Conservation (phyloP, 2,329 filamentous ascomycete species). For the Clarireedia monteithiana region DNA sequence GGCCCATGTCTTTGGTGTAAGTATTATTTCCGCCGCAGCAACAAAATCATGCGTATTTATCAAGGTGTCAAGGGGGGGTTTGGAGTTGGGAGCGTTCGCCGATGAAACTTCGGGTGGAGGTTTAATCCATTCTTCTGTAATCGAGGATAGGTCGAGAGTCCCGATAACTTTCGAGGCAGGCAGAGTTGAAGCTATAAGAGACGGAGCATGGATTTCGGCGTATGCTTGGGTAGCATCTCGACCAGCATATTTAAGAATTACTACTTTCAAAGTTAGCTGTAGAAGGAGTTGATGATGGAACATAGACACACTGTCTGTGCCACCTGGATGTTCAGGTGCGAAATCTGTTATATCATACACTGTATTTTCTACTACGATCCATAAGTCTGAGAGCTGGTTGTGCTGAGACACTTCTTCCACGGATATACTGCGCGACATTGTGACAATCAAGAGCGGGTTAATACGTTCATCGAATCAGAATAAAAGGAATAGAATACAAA, state of each 20-base stretch:
- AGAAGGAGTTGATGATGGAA: neutral
- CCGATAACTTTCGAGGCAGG: constrained; percentile 40
- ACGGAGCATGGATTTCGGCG: constrained; percentile 43
- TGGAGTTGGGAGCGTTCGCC: constrained; percentile 14
- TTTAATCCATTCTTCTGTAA: constrained; percentile 41
- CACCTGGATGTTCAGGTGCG: constrained; percentile 54
- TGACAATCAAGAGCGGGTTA: neutral
- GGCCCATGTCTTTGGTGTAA: constrained; percentile 59
- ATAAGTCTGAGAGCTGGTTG: constrained; percentile 43
- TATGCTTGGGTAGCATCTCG: constrained; percentile 46
- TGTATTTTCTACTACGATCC: constrained; percentile 61
- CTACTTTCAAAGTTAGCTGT: constrained; percentile 16
- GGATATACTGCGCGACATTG: constrained; percentile 29
- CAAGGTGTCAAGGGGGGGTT: constrained; percentile 40
- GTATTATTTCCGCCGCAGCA: constrained; percentile 43
- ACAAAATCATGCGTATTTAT: constrained; percentile 57
- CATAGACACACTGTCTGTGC: constrained; percentile 39
- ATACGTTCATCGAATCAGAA: neutral
- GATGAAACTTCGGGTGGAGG: constrained; percentile 29
- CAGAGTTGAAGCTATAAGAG: constrained; percentile 36
- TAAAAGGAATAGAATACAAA: neutral
- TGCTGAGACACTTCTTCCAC: constrained; percentile 40
- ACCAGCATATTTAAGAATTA: constrained; percentile 44
- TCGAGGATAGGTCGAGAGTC: constrained; percentile 38
- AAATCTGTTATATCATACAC: constrained; percentile 64